These are phyloP conservation scores for Aspergillus affinis DNA, from an alignment of 495 filamentous ascomycete species.

Conservation along the genomic window DNA sequence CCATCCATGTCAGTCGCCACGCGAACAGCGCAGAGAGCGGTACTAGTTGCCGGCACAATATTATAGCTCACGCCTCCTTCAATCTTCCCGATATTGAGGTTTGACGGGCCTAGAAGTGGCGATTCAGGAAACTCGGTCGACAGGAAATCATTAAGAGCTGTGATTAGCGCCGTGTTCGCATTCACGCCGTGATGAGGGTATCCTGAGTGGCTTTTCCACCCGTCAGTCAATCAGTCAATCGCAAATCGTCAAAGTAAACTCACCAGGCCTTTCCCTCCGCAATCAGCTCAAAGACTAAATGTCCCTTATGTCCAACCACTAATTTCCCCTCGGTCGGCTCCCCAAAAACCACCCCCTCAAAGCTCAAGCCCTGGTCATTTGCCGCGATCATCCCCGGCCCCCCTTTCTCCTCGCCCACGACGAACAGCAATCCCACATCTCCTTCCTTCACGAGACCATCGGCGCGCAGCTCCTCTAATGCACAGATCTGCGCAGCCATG, in stretches of 20 bases:
- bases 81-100: slow-evolving; percentile 23
- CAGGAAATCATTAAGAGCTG: slow-evolving; percentile 56
- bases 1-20: slow-evolving; percentile 20
- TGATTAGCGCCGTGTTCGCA: slow-evolving; percentile 66
- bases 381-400: slow-evolving; percentile 69
- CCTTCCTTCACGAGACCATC: slow-evolving; percentile 20
- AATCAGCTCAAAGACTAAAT: slow-evolving; percentile 53
- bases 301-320: slow-evolving; percentile 78
- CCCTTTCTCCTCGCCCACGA: slow-evolving; percentile 73
- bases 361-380: slow-evolving; percentile 29
- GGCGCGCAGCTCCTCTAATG: slow-evolving; percentile 39
- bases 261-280: slow-evolving; percentile 52
- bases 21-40: slow-evolving; percentile 23
- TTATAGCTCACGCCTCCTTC: slow-evolving; percentile 23
- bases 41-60: slow-evolving; percentile 21
- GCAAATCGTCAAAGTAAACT: slow-evolving; percentile 38
- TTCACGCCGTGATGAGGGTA: slow-evolving; percentile 75
- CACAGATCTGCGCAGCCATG: slow-evolving; percentile 70
- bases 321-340: slow-evolving; percentile 81
- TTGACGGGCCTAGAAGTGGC: slow-evolving; percentile 18
- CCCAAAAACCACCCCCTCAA: slow-evolving; percentile 66
- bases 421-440: slow-evolving; percentile 67
- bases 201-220: slow-evolving; percentile 56
- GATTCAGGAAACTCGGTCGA: slow-evolving; percentile 12
- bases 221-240: neutral